phyloP scores from a whole-genome alignment of 169 alveolate genomes.

The Babesia bigemina region DNA sequence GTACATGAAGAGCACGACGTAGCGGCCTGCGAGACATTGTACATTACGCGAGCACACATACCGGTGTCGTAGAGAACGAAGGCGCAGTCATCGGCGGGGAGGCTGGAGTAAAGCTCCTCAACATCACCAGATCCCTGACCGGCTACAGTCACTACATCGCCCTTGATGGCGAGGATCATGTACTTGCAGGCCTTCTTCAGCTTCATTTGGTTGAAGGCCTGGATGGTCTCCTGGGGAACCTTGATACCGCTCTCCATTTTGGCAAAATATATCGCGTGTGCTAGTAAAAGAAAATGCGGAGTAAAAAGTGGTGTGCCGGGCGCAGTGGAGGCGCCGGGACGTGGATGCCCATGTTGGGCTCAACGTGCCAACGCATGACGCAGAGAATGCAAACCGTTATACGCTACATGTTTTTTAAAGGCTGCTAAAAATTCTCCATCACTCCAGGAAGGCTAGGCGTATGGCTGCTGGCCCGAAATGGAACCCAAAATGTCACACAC shows the following conservation, averaged over 20 bases:
- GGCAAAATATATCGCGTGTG: not conserved
- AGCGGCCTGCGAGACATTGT: conserved; percentile 58
- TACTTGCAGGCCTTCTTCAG: conserved; percentile 72
- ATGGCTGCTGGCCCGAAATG: too few relatives aligned
- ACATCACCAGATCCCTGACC: conserved; percentile 63
- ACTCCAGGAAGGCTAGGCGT: too few relatives aligned
- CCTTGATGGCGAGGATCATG: conserved; percentile 71
- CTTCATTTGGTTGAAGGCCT: conserved; percentile 73
- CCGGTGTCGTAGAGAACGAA: conserved; percentile 80
- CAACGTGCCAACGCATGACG: conserved; percentile 8
- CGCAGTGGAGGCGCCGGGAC: conserved; percentile 5
- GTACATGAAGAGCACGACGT: conserved; percentile 77
- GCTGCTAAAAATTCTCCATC: too few relatives aligned
- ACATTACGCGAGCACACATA: conserved; percentile 2
- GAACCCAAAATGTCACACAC: not conserved
- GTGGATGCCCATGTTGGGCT: conserved; percentile 29
- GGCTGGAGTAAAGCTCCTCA: conserved; percentile 59
- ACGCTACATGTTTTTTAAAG: not conserved
- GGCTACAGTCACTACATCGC: conserved; percentile 37
- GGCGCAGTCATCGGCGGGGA: conserved; percentile 73
- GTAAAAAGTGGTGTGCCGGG: conserved; percentile 22
- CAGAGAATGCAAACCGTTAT: not conserved
- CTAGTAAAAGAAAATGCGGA: not conserved
- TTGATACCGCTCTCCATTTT: conserved; percentile 81
- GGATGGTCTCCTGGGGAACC: conserved; percentile 74